phyloP scores from a whole-genome alignment of 2,329 filamentous ascomycete genomes.

The Aspergillus fructus region DNA sequence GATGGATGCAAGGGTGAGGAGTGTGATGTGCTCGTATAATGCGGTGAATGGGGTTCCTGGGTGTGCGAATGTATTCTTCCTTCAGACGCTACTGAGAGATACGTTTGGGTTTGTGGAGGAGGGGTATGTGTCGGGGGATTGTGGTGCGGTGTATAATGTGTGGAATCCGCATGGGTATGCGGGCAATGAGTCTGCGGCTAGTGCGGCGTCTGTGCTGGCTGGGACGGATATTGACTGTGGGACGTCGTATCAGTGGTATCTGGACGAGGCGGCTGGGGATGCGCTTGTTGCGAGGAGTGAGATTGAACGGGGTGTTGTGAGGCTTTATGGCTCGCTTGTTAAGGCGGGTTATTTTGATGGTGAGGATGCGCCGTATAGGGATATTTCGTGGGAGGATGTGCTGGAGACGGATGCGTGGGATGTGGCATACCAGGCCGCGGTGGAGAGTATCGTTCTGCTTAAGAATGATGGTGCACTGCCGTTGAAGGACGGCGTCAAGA shows the following conservation, averaged over 20 bases:
- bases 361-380: constrained; percentile 46
- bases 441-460: constrained; percentile 49
- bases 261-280: constrained; percentile 45
- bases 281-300: constrained; percentile 46
- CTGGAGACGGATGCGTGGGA: constrained; percentile 53
- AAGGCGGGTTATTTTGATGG: constrained; percentile 55
- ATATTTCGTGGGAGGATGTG: constrained; percentile 57
- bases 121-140: constrained; percentile 65
- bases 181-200: constrained; percentile 45
- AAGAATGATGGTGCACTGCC: constrained; percentile 55
- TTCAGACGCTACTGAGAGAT: constrained; percentile 63
- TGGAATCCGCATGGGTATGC: constrained; percentile 55
- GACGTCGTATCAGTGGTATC: constrained; percentile 47
- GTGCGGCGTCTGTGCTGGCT: constrained; percentile 50
- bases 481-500: constrained; percentile 36
- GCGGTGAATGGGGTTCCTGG: constrained; percentile 65
- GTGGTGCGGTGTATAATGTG: constrained; percentile 62
- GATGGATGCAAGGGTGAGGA: constrained; percentile 56
- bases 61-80: constrained; percentile 62
- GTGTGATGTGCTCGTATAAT: constrained; percentile 65
- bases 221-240: constrained; percentile 58
- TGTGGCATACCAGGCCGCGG: constrained; percentile 56
- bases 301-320: constrained; percentile 48
- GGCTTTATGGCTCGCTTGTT: constrained; percentile 52
- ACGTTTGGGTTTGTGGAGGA: constrained; percentile 64